These are phyloP conservation scores for Paracamarosporium sp. DNA, from an alignment of 2,329 filamentous ascomycete genomes.

Conservation along the genomic window DNA sequence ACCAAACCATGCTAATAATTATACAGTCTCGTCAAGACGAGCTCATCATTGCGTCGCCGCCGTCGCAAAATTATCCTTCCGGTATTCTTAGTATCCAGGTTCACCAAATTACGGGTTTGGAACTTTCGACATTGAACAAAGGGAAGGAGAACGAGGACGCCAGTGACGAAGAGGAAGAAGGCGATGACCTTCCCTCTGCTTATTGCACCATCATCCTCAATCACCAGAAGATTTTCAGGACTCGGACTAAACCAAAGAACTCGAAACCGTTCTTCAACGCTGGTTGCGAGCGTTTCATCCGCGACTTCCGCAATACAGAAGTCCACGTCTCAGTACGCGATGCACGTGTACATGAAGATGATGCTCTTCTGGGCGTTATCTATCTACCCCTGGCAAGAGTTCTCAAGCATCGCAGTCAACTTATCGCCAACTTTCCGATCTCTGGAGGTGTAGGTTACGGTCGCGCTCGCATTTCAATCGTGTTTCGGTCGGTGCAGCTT, in stretches of 20 bases:
- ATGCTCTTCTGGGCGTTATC: conserved; percentile 72
- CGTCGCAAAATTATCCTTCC: conserved; percentile 66
- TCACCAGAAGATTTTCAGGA: conserved; percentile 72
- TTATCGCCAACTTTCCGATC: conserved; percentile 71
- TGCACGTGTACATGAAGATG: conserved; percentile 71
- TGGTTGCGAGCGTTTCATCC: conserved; percentile 74
- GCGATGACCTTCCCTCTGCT: conserved; percentile 70
- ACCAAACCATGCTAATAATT: conserved; percentile 40
- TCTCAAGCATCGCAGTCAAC: conserved; percentile 68
- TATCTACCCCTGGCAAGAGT: conserved; percentile 70
- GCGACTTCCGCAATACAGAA: conserved; percentile 71
- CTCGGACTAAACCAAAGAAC: conserved; percentile 79
- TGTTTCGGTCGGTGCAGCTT: conserved; percentile 73
- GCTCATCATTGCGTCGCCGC: conserved; percentile 72
- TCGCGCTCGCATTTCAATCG: conserved; percentile 71
- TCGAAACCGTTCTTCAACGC: conserved; percentile 81
- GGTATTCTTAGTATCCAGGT: conserved; percentile 75
- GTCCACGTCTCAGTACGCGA: conserved; percentile 73
- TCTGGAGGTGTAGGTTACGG: conserved; percentile 77
- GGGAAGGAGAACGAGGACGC: conserved; percentile 54
- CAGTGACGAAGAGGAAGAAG: conserved; percentile 67
- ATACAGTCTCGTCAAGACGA: conserved; percentile 55
- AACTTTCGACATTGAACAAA: conserved; percentile 67
- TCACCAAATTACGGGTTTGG: conserved; percentile 74
- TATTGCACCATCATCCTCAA: conserved; percentile 79